These are phyloP conservation scores for Carex littledalei DNA, from an alignment of 176 grass and related monocot genomes.

Conservation along the genomic window DNA sequence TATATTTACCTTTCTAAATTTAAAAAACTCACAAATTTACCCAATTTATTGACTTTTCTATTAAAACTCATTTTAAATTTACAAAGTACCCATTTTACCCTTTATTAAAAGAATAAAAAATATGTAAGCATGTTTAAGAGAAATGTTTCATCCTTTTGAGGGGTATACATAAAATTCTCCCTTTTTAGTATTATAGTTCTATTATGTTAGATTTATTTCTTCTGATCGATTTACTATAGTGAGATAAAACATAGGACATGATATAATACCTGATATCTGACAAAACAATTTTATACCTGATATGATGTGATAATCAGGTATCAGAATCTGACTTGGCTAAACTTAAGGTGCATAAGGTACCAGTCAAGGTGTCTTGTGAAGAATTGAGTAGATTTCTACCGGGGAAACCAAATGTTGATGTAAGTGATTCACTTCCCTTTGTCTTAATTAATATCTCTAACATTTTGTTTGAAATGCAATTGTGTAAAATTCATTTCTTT, in stretches of 20 bases:
- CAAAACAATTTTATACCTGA: slow-evolving; percentile 21
- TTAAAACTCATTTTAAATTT: too few species aligned
- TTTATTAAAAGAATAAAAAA: too few species aligned
- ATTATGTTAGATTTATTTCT: too few species aligned
- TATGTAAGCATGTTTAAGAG: too few species aligned
- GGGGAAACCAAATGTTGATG: slow-evolving; percentile 36
- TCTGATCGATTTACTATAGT: too few species aligned
- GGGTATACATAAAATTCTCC: too few species aligned
- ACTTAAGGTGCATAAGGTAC: slow-evolving; percentile 64
- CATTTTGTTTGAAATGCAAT: background rate
- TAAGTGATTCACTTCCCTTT: slow-evolving; percentile 30
- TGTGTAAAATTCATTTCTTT: background rate
- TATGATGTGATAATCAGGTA: slow-evolving; percentile 37
- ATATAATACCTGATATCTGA: background rate
- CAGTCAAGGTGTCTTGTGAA: slow-evolving; percentile 55
- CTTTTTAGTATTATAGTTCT: too few species aligned
- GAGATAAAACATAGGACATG: background rate
- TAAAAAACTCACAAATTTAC: too few species aligned
- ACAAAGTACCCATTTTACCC: too few species aligned
- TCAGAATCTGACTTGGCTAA: slow-evolving; percentile 51
- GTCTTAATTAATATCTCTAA: background rate
- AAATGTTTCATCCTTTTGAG: too few species aligned
- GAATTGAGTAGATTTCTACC: slow-evolving; percentile 49
- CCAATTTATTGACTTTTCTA: too few species aligned
- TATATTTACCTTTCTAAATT: too few species aligned